Base-by-base conservation (phyloP, 2,329 filamentous ascomycete genomes). In the Helicocarpus griseus region DNA sequence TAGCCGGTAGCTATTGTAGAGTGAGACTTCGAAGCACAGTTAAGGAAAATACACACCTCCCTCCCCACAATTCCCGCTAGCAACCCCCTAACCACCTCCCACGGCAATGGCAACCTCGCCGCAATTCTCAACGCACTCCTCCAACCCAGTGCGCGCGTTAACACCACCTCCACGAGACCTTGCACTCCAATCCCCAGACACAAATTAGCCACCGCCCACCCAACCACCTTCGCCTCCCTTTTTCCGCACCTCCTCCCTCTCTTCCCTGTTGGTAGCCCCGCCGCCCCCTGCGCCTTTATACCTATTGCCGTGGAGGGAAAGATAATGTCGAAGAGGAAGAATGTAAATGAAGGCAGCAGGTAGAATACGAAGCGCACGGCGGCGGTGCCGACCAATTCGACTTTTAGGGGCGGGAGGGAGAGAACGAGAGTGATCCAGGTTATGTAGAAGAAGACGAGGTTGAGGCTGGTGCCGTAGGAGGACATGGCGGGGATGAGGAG, bases 391-490 rank as follows among this genome's bases (percentile, higher is more conserved):
- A 86, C 73, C 1, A 93, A 65, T 65, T 95, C 88, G 52, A 95
- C 80, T 53, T 81, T 79, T 14, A 93, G 73, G 0, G 87, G 82
- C 1, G 84, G 77, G 61, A 94, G 86, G 5, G 85, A 86, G 2
- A 91, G 73, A 36, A 94, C 81, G 29, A 96, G 77, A 0, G 87
- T 91, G 5, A 82, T 82, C 89, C 89, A 95, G 59, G 87, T 91
- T 72, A 95, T 79, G 67, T 89, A 91, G 69, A 95, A 93, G 73
- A 95, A 90, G 56, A 94, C 73, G 22, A 95, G 72, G 66, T 93
- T 95, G 56, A 95, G 74, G 1, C 84, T 89, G 1, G 89, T 91
- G 39, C 75, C 84, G 73, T 85, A 89, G 5, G 86, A 85, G 5
- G 80, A 78, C 53, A 82, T 65, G 44, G 77, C 73, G 1, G 81